A percentile compares a stretch with the other conserved stretches of the same genome.
phyloP scores from a whole-genome alignment of 164 flowering plant species.

The Cinnamomum micranthum region DNA sequence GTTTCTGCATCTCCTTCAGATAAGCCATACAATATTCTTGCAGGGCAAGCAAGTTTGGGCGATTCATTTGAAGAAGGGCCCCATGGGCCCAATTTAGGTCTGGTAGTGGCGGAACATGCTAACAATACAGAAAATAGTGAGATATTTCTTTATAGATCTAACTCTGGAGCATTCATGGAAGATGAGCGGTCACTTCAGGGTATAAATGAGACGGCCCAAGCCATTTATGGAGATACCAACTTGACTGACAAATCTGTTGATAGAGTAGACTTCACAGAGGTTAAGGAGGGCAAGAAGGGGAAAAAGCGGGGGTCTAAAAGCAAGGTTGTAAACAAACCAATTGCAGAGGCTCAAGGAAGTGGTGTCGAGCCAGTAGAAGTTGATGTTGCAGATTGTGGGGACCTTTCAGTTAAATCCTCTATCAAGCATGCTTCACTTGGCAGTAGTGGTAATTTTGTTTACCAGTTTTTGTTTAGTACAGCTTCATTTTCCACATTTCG shows the following conservation, averaged over 20 bases:
- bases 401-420: conserved; percentile 28
- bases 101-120: conserved; percentile 26
- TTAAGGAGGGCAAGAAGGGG: conserved; percentile 28
- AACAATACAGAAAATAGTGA: conserved; percentile 30
- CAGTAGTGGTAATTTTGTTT: conserved; percentile 27
- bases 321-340: conserved; percentile 27
- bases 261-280: conserved; percentile 29
- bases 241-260: conserved; percentile 21
- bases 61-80: conserved; percentile 36
- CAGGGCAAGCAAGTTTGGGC: conserved; percentile 38
- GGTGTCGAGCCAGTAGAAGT: conserved; percentile 28
- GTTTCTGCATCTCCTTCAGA: conserved; percentile 38
- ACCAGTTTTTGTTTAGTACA: neutral
- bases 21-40: conserved; percentile 27
- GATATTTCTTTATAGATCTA: conserved; percentile 28
- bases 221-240: conserved; percentile 16
- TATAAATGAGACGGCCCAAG: conserved; percentile 25
- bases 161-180: conserved; percentile 30
- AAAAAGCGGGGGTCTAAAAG: conserved; percentile 35
- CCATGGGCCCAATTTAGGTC: conserved; percentile 37
- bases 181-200: conserved; percentile 27
- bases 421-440: conserved; percentile 43
- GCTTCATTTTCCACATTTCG: neutral
- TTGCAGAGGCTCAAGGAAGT: conserved; percentile 32
- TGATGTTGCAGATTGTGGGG: conserved; percentile 39